A percentile compares a stretch with the other conserved stretches of the same genome.
These are phyloP conservation scores for Ogataea dorogensis DNA, from an alignment of 805 yeast species.

Conservation along the genomic window DNA sequence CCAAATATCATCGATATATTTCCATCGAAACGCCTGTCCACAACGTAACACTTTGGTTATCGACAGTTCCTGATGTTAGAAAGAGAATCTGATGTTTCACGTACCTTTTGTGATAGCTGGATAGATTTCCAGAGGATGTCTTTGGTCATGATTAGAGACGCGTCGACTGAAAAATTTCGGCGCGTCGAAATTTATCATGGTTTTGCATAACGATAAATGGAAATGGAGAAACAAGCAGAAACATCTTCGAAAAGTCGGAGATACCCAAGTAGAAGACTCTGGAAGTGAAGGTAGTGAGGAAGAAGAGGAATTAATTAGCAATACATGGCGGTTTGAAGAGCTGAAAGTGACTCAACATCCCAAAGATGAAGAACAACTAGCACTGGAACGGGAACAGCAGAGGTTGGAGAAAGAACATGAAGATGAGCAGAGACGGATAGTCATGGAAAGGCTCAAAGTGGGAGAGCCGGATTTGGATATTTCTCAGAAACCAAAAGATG, in stretches of 20 bases:
- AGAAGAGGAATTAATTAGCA: constrained; percentile 16
- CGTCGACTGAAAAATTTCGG: constrained; percentile 6
- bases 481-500: constrained; percentile 4
- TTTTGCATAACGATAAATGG: constrained; percentile 54
- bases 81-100: constrained; percentile 6
- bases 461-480: constrained; percentile 10
- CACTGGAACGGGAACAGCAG: constrained; percentile 13
- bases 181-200: constrained; percentile 36
- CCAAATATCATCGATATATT: constrained; percentile 60
- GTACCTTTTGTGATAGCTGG: constrained; percentile 24
- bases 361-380: constrained; percentile 16
- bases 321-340: constrained; percentile 33
- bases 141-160: constrained; percentile 22
- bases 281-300: constrained; percentile 7
- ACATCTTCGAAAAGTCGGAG: constrained; percentile 44
- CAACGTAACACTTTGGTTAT: constrained; percentile 68
- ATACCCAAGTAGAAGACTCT: constrained; percentile 1
- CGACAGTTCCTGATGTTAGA: constrained; percentile 46
- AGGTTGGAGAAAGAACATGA: constrained; percentile 12
- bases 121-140: constrained; percentile 31
- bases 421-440: constrained; percentile 8
- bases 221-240: constrained; percentile 43
- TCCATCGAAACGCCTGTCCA: constrained; percentile 87
- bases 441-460: constrained; percentile 10
- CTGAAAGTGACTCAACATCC: constrained; percentile 7